Evolutionary conservation across 768 basidiomycete genomes (phyloP).

Genomic region (Lentinula sp.): DNA sequence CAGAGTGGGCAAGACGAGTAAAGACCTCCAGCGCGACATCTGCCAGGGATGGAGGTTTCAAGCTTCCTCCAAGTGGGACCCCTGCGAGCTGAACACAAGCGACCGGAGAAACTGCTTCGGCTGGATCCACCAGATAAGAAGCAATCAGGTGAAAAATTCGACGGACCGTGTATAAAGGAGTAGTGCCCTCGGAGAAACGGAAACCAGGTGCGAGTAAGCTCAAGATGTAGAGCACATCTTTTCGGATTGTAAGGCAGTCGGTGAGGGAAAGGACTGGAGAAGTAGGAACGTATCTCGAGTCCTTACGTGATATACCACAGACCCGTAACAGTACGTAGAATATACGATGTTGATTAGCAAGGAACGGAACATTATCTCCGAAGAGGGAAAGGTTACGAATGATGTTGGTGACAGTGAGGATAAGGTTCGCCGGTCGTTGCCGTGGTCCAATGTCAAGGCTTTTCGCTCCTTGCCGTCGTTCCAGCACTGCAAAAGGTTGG

Average conservation of each 20-base stretch:
- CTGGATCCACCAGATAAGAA: slow-evolving; percentile 69
- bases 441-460: slow-evolving; percentile 47
- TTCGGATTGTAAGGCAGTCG: slow-evolving; percentile 69
- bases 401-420: slow-evolving; percentile 70
- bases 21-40: slow-evolving; percentile 84
- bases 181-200: slow-evolving; percentile 32
- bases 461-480: slow-evolving; percentile 41
- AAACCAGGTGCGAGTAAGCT: slow-evolving; percentile 52
- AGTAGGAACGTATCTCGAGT: slow-evolving; percentile 29
- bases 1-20: slow-evolving; percentile 69
- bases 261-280: slow-evolving; percentile 60
- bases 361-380: slow-evolving; percentile 60
- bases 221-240: slow-evolving; percentile 70
- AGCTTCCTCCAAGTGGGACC: slow-evolving; percentile 28
- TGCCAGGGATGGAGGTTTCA: slow-evolving; percentile 52
- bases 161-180: slow-evolving; percentile 40
- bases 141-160: slow-evolving; percentile 63
- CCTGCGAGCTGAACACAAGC: slow-evolving; percentile 51
- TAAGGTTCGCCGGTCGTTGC: slow-evolving; percentile 62
- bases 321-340: slow-evolving; percentile 64
- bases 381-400: slow-evolving; percentile 82
- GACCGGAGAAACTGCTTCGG: slow-evolving; percentile 59
- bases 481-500: slow-evolving; percentile 54
- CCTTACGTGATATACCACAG: slow-evolving; percentile 42
- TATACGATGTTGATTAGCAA: slow-evolving; percentile 59